A percentile compares a stretch with the other conserved stretches of the same genome.
Conservation (phyloP, 169 alveolate genomes). For the Babesia gibsoni region DNA sequence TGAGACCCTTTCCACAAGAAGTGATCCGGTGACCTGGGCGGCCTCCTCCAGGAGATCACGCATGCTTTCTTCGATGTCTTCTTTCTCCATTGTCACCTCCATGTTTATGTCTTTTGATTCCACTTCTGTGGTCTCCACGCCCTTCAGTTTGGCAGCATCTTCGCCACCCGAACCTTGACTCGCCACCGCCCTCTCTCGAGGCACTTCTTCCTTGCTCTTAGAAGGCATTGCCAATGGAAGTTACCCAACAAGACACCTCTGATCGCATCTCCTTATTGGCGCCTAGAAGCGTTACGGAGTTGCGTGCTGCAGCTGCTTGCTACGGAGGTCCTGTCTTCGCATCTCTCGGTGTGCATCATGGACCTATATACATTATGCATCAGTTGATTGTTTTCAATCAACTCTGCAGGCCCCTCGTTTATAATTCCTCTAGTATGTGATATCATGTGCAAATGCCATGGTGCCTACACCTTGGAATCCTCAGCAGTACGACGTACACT, state of each 20-base stretch:
- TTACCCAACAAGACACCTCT: background rate
- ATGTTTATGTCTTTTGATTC: background rate
- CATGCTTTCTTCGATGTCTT: background rate
- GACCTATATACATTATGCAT: background rate
- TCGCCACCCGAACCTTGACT: background rate
- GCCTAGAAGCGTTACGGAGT: background rate
- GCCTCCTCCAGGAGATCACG: background rate
- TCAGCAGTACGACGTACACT: no score
- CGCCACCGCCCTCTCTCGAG: background rate
- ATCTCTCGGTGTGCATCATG: background rate
- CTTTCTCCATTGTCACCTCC: background rate
- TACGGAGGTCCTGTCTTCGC: background rate
- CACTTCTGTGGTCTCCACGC: background rate
- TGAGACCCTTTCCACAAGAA: background rate
- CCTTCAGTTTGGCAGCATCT: background rate
- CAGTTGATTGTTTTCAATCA: background rate
- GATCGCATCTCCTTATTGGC: background rate
- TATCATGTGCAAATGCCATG: background rate
- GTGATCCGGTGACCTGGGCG: background rate
- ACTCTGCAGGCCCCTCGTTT: background rate
- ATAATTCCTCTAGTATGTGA: no score
- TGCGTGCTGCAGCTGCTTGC: background rate
- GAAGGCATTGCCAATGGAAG: background rate
- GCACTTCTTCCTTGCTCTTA: background rate
- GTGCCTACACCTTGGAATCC: slow-evolving; percentile 1